Evolutionary conservation across 139 green algal genomes (phyloP).

Genomic region (Chlamydomonas sp.): DNA sequence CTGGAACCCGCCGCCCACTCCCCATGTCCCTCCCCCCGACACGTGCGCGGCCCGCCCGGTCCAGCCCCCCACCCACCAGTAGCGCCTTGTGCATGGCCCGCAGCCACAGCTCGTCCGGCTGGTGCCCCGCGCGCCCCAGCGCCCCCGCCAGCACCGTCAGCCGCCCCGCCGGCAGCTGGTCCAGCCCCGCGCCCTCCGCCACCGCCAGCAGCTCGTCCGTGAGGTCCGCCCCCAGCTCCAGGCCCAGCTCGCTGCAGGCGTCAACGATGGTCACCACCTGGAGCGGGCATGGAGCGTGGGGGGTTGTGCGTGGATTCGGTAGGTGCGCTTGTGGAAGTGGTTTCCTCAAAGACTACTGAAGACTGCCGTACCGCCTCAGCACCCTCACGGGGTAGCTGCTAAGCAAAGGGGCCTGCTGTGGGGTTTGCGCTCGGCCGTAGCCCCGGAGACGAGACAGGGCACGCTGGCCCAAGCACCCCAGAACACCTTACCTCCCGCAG

Average conservation of each 20-base stretch:
- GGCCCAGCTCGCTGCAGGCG: constrained; percentile 20
- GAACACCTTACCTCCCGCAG: no score
- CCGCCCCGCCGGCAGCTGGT: not conserved
- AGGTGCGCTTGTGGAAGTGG: no score
- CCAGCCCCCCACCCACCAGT: not conserved
- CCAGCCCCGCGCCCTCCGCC: constrained; percentile 8
- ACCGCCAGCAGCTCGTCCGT: constrained; percentile 31
- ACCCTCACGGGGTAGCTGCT: no score
- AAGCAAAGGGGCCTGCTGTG: no score
- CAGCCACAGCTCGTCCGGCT: constrained; percentile 13
- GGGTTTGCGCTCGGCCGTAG: no score
- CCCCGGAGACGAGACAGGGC: no score
- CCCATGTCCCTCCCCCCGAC: not conserved
- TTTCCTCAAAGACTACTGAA: no score
- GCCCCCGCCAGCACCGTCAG: constrained; percentile 14
- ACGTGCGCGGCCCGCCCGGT: no score
- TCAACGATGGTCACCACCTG: constrained; percentile 30
- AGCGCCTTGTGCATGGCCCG: not conserved
- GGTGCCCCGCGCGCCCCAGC: constrained; percentile 8
- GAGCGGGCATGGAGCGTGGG: not conserved
- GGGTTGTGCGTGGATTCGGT: not conserved
- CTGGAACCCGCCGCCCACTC: not conserved
- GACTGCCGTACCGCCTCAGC: no score
- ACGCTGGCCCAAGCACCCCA: no score
- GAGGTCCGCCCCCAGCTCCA: not conserved